Evolutionary conservation across 1,139 yeast species (phyloP), one percentile per base, ranked within the genome.

Genomic region (Candida gigantensis): DNA sequence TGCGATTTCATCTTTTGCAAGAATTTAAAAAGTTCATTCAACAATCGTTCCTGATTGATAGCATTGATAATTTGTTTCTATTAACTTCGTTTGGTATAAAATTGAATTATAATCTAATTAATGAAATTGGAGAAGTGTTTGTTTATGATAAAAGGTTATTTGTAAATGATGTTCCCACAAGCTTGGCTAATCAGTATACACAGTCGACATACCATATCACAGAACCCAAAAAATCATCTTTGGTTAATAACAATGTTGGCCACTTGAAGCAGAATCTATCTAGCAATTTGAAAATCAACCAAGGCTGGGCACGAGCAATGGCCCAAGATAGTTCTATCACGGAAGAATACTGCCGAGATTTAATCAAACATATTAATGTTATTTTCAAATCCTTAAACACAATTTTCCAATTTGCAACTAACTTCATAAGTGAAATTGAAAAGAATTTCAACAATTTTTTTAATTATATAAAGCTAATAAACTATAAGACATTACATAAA

Each of bases 51-150:
- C 34, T 49, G 9, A 49, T 78, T 47, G 68, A 73, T 4, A 24
- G 33, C 5, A 16, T 28, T 9, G 74, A 69, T 17, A 74, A 79
- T 46, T 54, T 81, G 29, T 77, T 83, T 46, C 58, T 84, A n/a
- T 58, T 84, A 30, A 72, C 85, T 1, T 77, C 86, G 2, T 81
- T 74, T 58, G 92, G 89, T 0, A 70, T 75, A 32, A 79, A 75
- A 48, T 62, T 82, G 46, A 79, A 76, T 53, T 78, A 68, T 47
- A 63, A 68, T 26, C 69, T 73, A 51, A 60, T 76, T 34, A 65
- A 67, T 45, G 75, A 69, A 34, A 49, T 65, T 23, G 61, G 60
- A 36, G 84, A 79, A 39, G 63, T 82, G 3, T 82, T 73, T 53
- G 78, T 77, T 1, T 81, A 70, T 56, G 86, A 82, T 52, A 74